These are phyloP conservation scores for Termitomyces sp. DNA, from an alignment of 768 basidiomycete species.

Conservation along the genomic window DNA sequence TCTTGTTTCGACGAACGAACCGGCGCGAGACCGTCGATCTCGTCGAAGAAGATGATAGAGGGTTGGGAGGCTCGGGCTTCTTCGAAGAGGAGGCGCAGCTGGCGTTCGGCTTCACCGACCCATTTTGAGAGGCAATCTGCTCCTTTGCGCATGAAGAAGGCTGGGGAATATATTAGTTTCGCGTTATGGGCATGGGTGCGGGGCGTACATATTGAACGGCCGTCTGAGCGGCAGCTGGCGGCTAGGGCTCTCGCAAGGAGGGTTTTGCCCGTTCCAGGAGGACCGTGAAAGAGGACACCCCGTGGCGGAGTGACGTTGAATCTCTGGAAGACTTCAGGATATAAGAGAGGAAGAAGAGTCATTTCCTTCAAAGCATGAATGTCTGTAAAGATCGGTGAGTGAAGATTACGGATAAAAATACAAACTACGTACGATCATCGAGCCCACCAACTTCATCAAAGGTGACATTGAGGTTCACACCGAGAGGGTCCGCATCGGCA, in stretches of 20 bases:
- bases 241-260: constrained; percentile 91
- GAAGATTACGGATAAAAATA: background rate
- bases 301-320: constrained; percentile 94
- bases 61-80: constrained; percentile 92
- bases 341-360: constrained; percentile 91
- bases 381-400: constrained; percentile 41
- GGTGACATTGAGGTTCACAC: constrained; percentile 88
- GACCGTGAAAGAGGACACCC: constrained; percentile 96
- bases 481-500: constrained; percentile 94
- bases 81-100: constrained; percentile 91
- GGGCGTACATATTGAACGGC: constrained; percentile 79
- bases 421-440: constrained; percentile 70
- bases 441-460: constrained; percentile 97
- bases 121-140: constrained; percentile 98
- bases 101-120: constrained; percentile 98
- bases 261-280: constrained; percentile 98
- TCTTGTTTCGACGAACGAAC: constrained; percentile 98
- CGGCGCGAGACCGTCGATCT: constrained; percentile 97
- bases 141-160: constrained; percentile 99
- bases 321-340: constrained; percentile 94
- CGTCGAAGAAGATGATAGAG: constrained; percentile 98
- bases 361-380: constrained; percentile 98
- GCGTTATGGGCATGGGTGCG: background rate
- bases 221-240: constrained; percentile 83
- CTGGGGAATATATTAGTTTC: constrained; percentile 29